A percentile compares a stretch with the other conserved stretches of the same genome.
phyloP scores from a whole-genome alignment of 2,329 filamentous ascomycete genomes.

The Aspergillus chevalieri region DNA sequence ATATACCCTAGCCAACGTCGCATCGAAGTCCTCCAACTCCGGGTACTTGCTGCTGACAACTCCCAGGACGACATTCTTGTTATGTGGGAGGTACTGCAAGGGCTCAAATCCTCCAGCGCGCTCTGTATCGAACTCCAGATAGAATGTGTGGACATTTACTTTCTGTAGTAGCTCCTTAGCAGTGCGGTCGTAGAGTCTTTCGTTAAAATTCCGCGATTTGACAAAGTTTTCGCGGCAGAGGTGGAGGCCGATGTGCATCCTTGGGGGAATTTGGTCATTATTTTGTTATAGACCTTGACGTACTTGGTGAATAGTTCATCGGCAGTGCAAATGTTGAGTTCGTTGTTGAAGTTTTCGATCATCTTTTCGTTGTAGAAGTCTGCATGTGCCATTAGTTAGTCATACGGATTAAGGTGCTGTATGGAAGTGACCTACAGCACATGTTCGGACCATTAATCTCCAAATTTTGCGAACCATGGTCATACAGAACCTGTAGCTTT shows the following conservation, averaged over 20 bases:
- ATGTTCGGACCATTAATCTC: slow-evolving; percentile 55
- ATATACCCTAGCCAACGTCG: slow-evolving; percentile 50
- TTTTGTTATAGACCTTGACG: slow-evolving; percentile 66
- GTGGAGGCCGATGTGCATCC: slow-evolving; percentile 70
- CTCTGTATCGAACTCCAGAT: slow-evolving; percentile 59
- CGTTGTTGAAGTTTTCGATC: not conserved
- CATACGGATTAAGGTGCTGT: not conserved
- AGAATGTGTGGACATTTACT: slow-evolving; percentile 56
- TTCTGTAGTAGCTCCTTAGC: slow-evolving; percentile 55
- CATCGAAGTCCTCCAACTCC: slow-evolving; percentile 52
- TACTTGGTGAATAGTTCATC: slow-evolving; percentile 65
- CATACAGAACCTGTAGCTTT: slow-evolving; percentile 52
- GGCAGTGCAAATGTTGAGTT: slow-evolving; percentile 63
- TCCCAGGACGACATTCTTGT: slow-evolving; percentile 55
- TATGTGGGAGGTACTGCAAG: slow-evolving; percentile 49
- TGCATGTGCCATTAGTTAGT: not conserved
- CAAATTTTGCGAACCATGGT: slow-evolving; percentile 53
- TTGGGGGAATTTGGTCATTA: slow-evolving; percentile 51
- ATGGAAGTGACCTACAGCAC: slow-evolving; percentile 44
- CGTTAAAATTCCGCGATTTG: slow-evolving; percentile 45
- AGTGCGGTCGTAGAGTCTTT: slow-evolving; percentile 58
- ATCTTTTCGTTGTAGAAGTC: not conserved
- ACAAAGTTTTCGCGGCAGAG: slow-evolving; percentile 60
- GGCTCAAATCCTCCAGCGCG: slow-evolving; percentile 58
- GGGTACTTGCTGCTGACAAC: slow-evolving; percentile 55